phyloP scores from a whole-genome alignment of 192 early-diverging fungal genomes.

The Gaertneriomyces sp. region DNA sequence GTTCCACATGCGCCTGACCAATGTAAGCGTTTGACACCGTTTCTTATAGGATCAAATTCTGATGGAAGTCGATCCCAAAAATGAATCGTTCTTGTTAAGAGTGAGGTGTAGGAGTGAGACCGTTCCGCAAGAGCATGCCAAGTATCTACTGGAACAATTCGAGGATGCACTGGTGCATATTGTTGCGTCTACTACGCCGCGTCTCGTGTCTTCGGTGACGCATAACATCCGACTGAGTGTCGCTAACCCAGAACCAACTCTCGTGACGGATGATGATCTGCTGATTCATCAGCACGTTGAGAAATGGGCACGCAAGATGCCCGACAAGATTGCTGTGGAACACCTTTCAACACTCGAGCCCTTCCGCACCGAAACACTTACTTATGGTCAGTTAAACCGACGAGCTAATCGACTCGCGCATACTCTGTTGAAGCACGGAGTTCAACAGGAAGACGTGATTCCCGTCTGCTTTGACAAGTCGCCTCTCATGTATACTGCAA shows the following conservation, averaged over 20 bases:
- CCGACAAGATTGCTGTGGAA: constrained; percentile 9
- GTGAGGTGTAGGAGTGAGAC: background rate
- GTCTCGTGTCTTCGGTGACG: background rate
- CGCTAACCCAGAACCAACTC: no score
- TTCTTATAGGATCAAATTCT: background rate
- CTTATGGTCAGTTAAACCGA: constrained; percentile 6
- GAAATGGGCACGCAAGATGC: background rate
- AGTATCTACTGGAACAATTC: background rate
- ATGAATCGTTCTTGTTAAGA: background rate
- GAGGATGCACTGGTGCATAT: background rate
- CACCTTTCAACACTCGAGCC: background rate
- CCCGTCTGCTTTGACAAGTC: constrained; percentile 9
- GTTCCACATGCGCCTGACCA: background rate
- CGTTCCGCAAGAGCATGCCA: background rate
- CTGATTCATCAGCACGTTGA: constrained; percentile 1
- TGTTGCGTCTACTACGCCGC: background rate
- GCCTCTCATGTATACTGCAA: constrained; percentile 5
- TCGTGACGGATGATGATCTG: background rate
- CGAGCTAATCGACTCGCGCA: constrained; percentile 19
- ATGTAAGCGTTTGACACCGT: background rate
- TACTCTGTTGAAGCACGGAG: background rate
- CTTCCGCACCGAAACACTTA: background rate
- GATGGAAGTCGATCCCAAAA: background rate
- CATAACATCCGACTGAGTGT: background rate
- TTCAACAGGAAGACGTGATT: constrained; percentile 1